Conservation (phyloP, 1,139 yeast species). For the Yamadazyma blattariae region DNA sequence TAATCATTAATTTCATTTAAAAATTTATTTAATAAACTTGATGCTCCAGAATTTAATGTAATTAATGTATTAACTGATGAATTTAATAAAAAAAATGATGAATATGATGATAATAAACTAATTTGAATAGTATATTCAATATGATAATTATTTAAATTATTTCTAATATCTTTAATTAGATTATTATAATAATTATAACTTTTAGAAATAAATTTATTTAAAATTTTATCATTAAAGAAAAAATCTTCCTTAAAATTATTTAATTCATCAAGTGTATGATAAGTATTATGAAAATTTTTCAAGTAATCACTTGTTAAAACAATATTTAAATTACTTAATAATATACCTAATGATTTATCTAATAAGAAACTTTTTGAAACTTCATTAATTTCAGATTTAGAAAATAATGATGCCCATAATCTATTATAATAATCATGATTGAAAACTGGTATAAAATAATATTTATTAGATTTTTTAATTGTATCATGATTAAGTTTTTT, state of each 20-base stretch:
- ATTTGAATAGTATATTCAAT: conserved; percentile 38
- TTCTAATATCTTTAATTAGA: conserved; percentile 32
- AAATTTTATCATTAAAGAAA: conserved; percentile 27
- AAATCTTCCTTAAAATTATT: conserved; percentile 14
- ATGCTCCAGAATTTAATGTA: conserved; percentile 34
- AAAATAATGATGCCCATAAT: conserved; percentile 23
- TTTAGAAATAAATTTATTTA: conserved; percentile 29
- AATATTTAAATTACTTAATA: conserved; percentile 23
- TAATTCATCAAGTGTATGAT: conserved; percentile 11
- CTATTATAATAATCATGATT: conserved; percentile 14
- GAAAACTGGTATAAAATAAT: conserved; percentile 28
- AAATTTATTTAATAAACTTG: conserved; percentile 28
- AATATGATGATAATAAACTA: conserved; percentile 38
- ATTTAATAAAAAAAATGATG: conserved; percentile 32
- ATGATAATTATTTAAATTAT: conserved; percentile 28
- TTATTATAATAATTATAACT: conserved; percentile 35
- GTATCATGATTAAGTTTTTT: conserved; percentile 2
- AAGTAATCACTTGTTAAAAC: conserved; percentile 19
- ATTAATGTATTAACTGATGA: conserved; percentile 28
- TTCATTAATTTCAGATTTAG: conserved; percentile 5
- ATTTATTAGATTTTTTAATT: conserved; percentile 1
- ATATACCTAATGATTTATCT: conserved; percentile 36
- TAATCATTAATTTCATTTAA: conserved; percentile 20
- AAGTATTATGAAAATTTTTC: conserved; percentile 15
- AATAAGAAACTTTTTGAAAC: conserved; percentile 34